These are phyloP conservation scores for Fusarium nanum DNA, from an alignment of 2,329 filamentous ascomycete genomes.

Conservation along the genomic window DNA sequence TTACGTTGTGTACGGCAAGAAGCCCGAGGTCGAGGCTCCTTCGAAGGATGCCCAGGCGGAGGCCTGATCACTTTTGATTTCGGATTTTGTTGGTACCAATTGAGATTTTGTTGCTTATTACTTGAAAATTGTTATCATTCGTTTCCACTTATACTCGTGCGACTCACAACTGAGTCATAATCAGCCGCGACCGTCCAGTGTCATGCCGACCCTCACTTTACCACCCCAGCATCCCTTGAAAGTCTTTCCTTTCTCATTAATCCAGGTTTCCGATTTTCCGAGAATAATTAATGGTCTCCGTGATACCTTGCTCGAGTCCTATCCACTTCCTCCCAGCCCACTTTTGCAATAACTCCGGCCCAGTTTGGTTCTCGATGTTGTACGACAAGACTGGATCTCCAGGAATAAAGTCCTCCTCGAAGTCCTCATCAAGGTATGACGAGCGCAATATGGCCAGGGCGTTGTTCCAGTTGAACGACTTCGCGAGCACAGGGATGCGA, in stretches of 20 bases:
- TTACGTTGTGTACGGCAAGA: slow-evolving; percentile 13
- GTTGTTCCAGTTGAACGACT: slow-evolving; percentile 38
- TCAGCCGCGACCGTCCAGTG: no score
- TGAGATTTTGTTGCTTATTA: background rate
- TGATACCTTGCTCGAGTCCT: slow-evolving; percentile 10
- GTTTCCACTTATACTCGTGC: background rate
- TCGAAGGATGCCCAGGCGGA: background rate
- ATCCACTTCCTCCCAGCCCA: slow-evolving; percentile 40
- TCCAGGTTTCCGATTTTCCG: slow-evolving; percentile 12
- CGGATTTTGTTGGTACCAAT: background rate
- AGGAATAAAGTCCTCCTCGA: slow-evolving; percentile 29
- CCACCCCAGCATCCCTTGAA: no score
- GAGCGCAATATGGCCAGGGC: slow-evolving; percentile 22
- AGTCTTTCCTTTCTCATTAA: no score
- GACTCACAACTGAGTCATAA: no score
- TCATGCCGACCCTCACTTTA: no score
- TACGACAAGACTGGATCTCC: slow-evolving; percentile 29
- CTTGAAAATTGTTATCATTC: background rate
- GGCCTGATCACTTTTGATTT: background rate
- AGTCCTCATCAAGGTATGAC: slow-evolving; percentile 11
- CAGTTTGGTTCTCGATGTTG: slow-evolving; percentile 31
- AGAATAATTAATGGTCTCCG: slow-evolving; percentile 22
- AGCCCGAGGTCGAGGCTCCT: background rate
- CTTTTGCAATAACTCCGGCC: slow-evolving; percentile 19
- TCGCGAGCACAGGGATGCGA: slow-evolving; percentile 20